phyloP scores from a whole-genome alignment of 345 rosid species.

The Reutealis trisperma region DNA sequence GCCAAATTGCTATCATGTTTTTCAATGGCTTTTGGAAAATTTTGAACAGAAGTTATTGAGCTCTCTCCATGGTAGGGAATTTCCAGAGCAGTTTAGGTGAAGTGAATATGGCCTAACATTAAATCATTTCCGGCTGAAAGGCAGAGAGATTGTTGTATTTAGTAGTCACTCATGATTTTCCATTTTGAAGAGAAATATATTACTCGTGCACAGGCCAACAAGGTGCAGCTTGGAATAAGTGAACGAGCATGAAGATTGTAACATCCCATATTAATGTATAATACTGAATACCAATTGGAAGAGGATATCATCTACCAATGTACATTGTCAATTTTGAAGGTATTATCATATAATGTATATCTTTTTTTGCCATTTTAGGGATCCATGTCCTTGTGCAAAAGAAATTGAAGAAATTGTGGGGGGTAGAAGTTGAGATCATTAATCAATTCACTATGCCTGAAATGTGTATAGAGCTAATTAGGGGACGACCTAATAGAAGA shows the following conservation, averaged over 20 bases:
- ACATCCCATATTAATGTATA: constrained; percentile 1
- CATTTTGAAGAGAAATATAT: constrained; percentile 7
- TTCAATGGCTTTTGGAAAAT: not conserved
- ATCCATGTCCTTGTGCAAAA: no score
- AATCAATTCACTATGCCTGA: no score
- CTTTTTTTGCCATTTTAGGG: no score
- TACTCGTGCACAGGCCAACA: not conserved
- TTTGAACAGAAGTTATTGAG: not conserved
- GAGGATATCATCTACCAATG: not conserved
- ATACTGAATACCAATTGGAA: not conserved
- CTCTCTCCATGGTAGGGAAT: not conserved
- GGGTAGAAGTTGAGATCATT: no score
- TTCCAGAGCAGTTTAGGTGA: not conserved
- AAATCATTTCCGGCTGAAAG: constrained; percentile 4
- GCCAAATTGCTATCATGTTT: constrained; percentile 2
- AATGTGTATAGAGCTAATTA: no score
- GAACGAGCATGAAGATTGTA: not conserved
- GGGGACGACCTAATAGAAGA: no score
- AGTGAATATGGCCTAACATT: not conserved
- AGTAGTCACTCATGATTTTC: not conserved
- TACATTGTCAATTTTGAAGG: constrained; percentile 11
- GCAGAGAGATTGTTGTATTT: not conserved
- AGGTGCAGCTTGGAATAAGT: not conserved
- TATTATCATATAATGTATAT: not conserved
- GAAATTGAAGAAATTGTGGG: no score